Evolutionary conservation across 2,329 filamentous ascomycete species (phyloP).

Genomic region (Scedosporium apiospermum): DNA sequence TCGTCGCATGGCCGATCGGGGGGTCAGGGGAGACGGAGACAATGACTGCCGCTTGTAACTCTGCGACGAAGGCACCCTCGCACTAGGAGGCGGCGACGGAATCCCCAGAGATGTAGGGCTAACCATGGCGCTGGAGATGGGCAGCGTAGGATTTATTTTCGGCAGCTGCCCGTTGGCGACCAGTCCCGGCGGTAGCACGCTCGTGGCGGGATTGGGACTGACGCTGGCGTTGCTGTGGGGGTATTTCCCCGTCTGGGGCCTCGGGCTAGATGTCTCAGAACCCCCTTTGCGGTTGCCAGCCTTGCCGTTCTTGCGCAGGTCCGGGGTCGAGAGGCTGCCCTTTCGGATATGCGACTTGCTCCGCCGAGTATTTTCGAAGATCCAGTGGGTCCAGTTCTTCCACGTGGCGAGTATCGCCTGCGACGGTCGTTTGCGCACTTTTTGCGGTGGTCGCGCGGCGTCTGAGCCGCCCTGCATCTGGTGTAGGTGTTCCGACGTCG

Average conservation of each 20-base stretch:
- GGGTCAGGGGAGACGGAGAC: constrained; percentile 80
- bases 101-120: constrained; percentile 19
- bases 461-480: constrained; percentile 17
- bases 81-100: constrained; percentile 24
- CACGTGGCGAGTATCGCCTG: constrained; percentile 50
- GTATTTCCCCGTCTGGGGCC: constrained; percentile 52
- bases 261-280: constrained; percentile 43
- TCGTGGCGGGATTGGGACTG: constrained; percentile 19
- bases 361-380: constrained; percentile 47
- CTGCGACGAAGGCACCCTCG: constrained; percentile 3
- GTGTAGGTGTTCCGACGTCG: constrained; percentile 44
- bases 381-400: constrained; percentile 57
- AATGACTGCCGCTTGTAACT: constrained; percentile 66
- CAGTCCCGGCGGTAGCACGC: constrained; percentile 38
- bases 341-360: constrained; percentile 35
- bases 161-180: constrained; percentile 39
- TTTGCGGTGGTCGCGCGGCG: constrained; percentile 23
- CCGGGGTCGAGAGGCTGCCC: constrained; percentile 47
- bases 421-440: constrained; percentile 46
- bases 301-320: constrained; percentile 42
- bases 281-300: constrained; percentile 12
- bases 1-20: constrained; percentile 75
- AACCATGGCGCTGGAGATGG: not conserved
- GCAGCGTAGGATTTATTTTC: constrained; percentile 16
- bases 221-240: not conserved